Base-by-base conservation (phyloP, 805 yeast species). In the Naumovozyma baii region DNA sequence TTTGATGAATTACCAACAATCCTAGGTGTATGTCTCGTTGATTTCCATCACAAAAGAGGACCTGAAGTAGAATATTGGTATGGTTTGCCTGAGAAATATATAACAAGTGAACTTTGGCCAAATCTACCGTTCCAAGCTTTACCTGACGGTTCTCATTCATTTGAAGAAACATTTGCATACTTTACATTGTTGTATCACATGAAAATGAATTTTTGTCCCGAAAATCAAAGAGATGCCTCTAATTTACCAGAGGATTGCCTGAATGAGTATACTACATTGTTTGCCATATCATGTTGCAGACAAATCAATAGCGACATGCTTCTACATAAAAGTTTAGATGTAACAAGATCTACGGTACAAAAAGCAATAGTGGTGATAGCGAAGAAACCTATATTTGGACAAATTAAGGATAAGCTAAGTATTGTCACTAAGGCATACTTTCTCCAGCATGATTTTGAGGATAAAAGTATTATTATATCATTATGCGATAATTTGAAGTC, bases 21-120 rank as follows among this genome's bases (percentile, higher is more conserved):
- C 2, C 79, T 84, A 58, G 96, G 95, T 10, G 74, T 88, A 3
- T 81, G 95, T 48, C 73, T 92, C 12, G 95, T 88, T 16, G 94
- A 94, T 49, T 90, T 90, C 68, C 95, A 90, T 56, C 97, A 92
- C 54, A 57, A 74, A 59, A 68, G 94, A 42, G 98, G 98, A 2
- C 97, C 98, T 0, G 96, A 92, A 57, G 76, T 92, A 18, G 96
- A 90, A 60, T 87, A 84, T 62, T 84, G 96, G 86, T 70, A 80
- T 16, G 76, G 78, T 3, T 40, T 55, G 18, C 67, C 70, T 2
- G 61, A 64, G 32, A 55, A 55, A 19, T 50, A 59, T 13, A 44
- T 54, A 28, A 54, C 70, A 1, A 33, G 45, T 4, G 51, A 63
- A 3, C 63, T 82, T 15, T 92, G 96, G 88, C 87, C 92, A 9